Evolutionary conservation across 106 monocot genomes (phyloP).

Genomic region (Apostasia shenzhenica): DNA sequence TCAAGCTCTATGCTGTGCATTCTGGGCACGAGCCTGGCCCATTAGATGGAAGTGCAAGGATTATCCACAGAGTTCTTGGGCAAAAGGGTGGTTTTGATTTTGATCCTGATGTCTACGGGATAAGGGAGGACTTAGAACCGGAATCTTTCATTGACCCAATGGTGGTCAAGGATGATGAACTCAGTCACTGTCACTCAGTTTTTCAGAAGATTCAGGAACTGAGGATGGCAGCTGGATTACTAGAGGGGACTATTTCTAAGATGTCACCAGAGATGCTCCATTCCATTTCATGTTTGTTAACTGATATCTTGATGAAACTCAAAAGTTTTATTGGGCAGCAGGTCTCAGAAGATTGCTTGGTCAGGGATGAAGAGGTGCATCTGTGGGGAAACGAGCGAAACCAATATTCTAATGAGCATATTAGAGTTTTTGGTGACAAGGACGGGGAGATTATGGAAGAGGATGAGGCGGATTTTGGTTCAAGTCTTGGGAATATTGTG

Average conservation of each 20-base stretch:
- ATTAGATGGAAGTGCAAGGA: conserved; percentile 88
- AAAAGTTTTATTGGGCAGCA: conserved; percentile 37
- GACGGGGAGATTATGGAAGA: conserved; percentile 74
- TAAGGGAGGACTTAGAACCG: conserved; percentile 65
- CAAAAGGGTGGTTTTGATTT: conserved; percentile 67
- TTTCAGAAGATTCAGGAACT: conserved; percentile 74
- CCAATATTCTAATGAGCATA: conserved; percentile 44
- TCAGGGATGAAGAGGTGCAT: conserved; percentile 41
- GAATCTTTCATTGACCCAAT: conserved; percentile 42
- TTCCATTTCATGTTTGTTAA: conserved; percentile 31
- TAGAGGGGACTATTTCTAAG: conserved; percentile 64
- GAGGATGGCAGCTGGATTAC: conserved; percentile 30
- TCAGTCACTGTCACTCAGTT: conserved; percentile 30
- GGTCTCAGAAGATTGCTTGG: conserved; percentile 30
- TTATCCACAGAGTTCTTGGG: conserved; percentile 80
- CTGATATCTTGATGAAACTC: conserved; percentile 56
- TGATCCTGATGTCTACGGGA: conserved; percentile 61
- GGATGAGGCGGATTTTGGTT: conserved; percentile 64
- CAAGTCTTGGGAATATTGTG: conserved; percentile 44
- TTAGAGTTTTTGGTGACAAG: conserved; percentile 34
- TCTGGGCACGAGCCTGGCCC: conserved; percentile 96
- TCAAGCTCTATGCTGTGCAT: conserved; percentile 93
- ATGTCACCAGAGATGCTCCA: conserved; percentile 41
- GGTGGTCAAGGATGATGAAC: conserved; percentile 28
- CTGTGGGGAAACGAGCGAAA: conserved; percentile 46